These are phyloP conservation scores for Jasminum sambac DNA, from an alignment of 257 asterid species.

Conservation along the genomic window DNA sequence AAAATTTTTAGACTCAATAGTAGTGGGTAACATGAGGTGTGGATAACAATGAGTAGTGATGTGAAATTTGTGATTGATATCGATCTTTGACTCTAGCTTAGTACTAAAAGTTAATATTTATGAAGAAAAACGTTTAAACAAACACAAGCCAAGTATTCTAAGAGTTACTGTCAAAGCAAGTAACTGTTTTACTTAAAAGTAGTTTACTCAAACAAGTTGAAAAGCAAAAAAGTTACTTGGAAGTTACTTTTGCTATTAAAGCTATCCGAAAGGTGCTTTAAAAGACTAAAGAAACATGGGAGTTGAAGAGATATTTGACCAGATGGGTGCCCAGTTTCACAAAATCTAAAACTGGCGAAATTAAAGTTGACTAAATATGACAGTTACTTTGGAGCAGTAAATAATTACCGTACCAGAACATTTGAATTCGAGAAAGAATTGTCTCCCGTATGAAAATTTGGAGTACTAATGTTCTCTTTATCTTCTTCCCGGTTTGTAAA, in stretches of 20 bases:
- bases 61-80: no score
- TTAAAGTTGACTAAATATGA: background rate
- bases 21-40: no score
- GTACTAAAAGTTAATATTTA: no score
- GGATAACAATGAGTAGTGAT: no score
- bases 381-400: background rate
- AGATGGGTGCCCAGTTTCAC: background rate
- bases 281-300: background rate
- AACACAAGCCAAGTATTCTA: no score
- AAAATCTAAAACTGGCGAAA: background rate
- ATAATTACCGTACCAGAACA: conserved; percentile 44
- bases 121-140: no score
- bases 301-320: background rate
- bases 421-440: conserved; percentile 29
- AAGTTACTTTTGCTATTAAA: background rate
- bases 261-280: background rate
- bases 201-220: background rate
- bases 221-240: background rate
- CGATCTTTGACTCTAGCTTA: no score
- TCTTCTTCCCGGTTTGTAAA: conserved; percentile 34
- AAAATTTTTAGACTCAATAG: no score
- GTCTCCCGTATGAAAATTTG: conserved; percentile 31
- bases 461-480: conserved; percentile 30
- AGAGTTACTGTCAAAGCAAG: background rate
- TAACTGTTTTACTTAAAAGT: no score